Evolutionary conservation across 352 stramenopile species (phyloP).

Genomic region (Aphanomyces stellatus): DNA sequence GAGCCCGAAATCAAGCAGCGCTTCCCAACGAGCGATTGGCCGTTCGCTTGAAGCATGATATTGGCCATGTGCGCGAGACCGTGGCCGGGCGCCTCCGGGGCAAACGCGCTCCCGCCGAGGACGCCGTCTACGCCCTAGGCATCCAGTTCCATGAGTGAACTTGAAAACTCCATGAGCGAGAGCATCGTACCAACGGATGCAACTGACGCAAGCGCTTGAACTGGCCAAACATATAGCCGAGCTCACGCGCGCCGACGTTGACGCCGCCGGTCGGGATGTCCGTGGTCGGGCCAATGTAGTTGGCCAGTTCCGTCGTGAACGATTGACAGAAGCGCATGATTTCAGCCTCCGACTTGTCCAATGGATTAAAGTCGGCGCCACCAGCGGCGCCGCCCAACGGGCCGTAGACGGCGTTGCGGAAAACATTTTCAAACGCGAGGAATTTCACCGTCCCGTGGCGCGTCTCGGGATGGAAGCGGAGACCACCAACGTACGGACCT

Average conservation of each 20-base stretch:
- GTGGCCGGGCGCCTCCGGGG: slow-evolving; percentile 89
- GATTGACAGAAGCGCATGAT: slow-evolving; percentile 98
- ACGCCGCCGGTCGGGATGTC: slow-evolving; percentile 94
- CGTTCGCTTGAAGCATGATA: slow-evolving; percentile 85
- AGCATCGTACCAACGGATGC: slow-evolving; percentile 37
- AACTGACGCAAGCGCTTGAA: slow-evolving; percentile 94
- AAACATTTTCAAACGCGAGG: slow-evolving; percentile 92
- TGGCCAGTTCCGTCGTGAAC: slow-evolving; percentile 97
- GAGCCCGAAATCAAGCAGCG: slow-evolving; percentile 94
- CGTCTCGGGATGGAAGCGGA: slow-evolving; percentile 91
- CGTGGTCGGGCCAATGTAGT: slow-evolving; percentile 96
- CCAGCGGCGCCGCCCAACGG: slow-evolving; percentile 76
- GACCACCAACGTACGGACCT: slow-evolving; percentile 92
- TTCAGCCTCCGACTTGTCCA: slow-evolving; percentile 96
- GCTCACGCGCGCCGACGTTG: slow-evolving; percentile 90
- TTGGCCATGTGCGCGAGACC: slow-evolving; percentile 95
- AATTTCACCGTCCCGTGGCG: slow-evolving; percentile 86
- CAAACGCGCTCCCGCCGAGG: slow-evolving; percentile 80
- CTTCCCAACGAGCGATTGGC: slow-evolving; percentile 93
- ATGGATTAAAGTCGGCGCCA: slow-evolving; percentile 95
- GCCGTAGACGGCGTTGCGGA: slow-evolving; percentile 91
- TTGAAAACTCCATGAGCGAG: no score
- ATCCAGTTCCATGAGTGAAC: no score
- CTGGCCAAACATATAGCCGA: slow-evolving; percentile 96
- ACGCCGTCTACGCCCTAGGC: slow-evolving; percentile 77